Conservation (phyloP, 345 rosid species). For the Bruguiera gymnorhiza region DNA sequence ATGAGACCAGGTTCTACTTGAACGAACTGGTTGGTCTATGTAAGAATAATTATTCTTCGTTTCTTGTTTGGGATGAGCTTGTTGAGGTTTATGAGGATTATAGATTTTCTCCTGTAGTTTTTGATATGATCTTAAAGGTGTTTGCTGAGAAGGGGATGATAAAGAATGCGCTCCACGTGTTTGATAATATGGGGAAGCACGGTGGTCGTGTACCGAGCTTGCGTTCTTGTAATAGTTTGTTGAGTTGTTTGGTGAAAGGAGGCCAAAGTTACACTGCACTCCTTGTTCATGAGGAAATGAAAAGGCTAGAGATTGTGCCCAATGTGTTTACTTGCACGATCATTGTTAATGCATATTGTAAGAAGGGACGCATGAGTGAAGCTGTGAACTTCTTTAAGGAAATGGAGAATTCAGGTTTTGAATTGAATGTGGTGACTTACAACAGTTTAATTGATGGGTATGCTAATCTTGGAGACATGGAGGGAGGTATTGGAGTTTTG, state of each 20-base stretch:
- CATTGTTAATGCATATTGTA: conserved; percentile 71
- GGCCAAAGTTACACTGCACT: conserved; percentile 49
- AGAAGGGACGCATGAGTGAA: conserved; percentile 40
- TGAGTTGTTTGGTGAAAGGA: conserved; percentile 61
- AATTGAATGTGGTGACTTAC: conserved; percentile 60
- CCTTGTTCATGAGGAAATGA: conserved; percentile 68
- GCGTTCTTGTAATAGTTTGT: conserved; percentile 65
- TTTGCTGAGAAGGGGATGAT: conserved; percentile 58
- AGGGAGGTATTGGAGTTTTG: conserved; percentile 42
- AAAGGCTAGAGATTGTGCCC: conserved; percentile 56
- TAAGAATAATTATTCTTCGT: conserved; percentile 39
- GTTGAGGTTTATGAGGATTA: conserved; percentile 49
- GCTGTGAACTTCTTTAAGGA: conserved; percentile 49
- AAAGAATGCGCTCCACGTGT: conserved; percentile 72
- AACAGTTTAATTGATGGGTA: conserved; percentile 77
- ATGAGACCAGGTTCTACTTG: conserved; percentile 50
- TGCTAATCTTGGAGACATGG: conserved; percentile 55
- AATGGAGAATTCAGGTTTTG: conserved; percentile 52
- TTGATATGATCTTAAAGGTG: conserved; percentile 77
- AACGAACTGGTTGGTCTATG: conserved; percentile 47
- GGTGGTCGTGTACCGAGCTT: conserved; percentile 61
- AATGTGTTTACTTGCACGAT: conserved; percentile 72
- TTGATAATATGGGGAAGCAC: conserved; percentile 69
- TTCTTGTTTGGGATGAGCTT: conserved; percentile 59
- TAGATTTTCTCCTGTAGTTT: conserved; percentile 59